phyloP scores from a whole-genome alignment of 345 rosid genomes.

The Gossypium mustelinum region DNA sequence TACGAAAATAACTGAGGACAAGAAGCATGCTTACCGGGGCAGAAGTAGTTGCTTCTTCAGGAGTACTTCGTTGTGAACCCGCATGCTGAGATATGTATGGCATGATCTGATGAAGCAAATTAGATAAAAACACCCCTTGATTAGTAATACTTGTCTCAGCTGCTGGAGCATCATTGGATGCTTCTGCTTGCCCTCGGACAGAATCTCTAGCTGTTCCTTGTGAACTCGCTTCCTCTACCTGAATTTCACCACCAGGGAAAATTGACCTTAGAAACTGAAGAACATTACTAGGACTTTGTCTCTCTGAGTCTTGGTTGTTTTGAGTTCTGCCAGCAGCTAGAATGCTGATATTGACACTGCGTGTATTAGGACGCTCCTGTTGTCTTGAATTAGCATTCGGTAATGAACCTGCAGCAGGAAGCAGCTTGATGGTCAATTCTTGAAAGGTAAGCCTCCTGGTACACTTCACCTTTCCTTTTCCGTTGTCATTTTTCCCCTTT shows the following conservation, averaged over 20 bases:
- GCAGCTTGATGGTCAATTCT: background rate
- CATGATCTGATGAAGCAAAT: constrained; percentile 59
- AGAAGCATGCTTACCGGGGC: constrained; percentile 24
- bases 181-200: constrained; percentile 25
- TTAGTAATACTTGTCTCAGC: constrained; percentile 36
- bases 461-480: background rate
- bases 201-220: constrained; percentile 33
- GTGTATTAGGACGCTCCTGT: constrained; percentile 35
- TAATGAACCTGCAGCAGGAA: constrained; percentile 32
- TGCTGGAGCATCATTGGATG: constrained; percentile 26
- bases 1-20: background rate
- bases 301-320: constrained; percentile 44
- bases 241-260: constrained; percentile 58
- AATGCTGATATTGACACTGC: constrained; percentile 36
- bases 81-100: constrained; percentile 46
- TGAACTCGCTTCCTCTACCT: constrained; percentile 35
- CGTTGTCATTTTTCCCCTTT: background rate
- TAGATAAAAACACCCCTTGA: constrained; percentile 59
- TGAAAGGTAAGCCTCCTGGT: background rate
- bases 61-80: constrained; percentile 22
- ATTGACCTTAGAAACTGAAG: constrained; percentile 46
- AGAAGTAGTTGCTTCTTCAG: constrained; percentile 33
- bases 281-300: constrained; percentile 39
- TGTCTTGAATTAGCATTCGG: constrained; percentile 33
- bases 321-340: constrained; percentile 36